Percentiles rank a stretch among this genome's conserved stretches.
Evolutionary conservation across 2,329 filamentous ascomycete species (phyloP).

Genomic region (Ilyonectria sp.): DNA sequence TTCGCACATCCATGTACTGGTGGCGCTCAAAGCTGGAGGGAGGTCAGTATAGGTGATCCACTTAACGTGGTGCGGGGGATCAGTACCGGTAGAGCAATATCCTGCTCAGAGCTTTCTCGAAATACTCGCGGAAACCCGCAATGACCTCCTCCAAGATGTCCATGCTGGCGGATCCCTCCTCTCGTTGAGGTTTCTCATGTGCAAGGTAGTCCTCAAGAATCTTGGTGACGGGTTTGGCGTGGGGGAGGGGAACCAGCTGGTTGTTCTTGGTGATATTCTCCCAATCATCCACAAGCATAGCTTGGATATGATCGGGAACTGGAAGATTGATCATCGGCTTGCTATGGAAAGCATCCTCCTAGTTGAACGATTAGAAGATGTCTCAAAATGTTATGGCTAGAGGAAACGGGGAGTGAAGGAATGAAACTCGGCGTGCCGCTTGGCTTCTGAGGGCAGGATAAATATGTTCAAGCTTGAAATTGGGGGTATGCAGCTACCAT

Average conservation of each 20-base stretch:
- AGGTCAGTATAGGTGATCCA: conserved; percentile 40
- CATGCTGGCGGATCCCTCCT: conserved; percentile 77
- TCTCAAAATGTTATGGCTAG: not conserved
- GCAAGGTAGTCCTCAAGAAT: conserved; percentile 87
- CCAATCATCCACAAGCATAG: conserved; percentile 96
- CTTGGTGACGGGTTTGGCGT: conserved; percentile 79
- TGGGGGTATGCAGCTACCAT: conserved; percentile 34
- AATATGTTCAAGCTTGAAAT: not conserved
- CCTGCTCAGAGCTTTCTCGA: conserved; percentile 89
- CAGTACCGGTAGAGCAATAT: conserved; percentile 85
- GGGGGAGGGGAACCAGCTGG: conserved; percentile 88
- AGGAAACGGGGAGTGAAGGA: not conserved
- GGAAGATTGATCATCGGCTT: conserved; percentile 89
- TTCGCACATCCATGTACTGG: conserved; percentile 85
- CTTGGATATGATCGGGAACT: conserved; percentile 92
- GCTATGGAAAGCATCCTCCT: conserved; percentile 92
- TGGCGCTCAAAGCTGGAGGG: conserved; percentile 84
- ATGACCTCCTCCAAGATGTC: conserved; percentile 94
- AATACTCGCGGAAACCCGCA: conserved; percentile 90
- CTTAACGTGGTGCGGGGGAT: not conserved
- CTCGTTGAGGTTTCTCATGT: conserved; percentile 77
- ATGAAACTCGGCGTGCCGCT: conserved; percentile 1
- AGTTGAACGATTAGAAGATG: conserved; percentile 36
- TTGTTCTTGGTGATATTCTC: conserved; percentile 98
- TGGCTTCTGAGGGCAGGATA: not conserved